phyloP scores from a whole-genome alignment of 495 filamentous ascomycete genomes.

The Lophium mytilinum region DNA sequence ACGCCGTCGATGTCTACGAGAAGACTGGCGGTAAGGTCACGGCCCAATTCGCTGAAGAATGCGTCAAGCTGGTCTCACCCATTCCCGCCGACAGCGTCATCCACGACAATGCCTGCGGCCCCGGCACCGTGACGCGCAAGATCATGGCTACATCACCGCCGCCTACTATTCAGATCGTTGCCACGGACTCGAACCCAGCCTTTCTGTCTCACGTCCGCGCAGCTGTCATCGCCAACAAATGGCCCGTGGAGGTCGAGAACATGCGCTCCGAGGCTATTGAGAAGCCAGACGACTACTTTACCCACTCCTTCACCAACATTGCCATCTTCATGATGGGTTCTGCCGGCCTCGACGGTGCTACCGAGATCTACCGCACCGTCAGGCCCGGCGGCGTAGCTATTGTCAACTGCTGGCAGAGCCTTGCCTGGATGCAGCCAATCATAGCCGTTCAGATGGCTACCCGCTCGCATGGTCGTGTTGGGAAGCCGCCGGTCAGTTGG shows the following conservation, averaged over 20 bases:
- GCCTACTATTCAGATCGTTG: slow-evolving; percentile 19
- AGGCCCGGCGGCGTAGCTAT: slow-evolving; percentile 24
- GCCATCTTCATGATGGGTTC: slow-evolving; percentile 21
- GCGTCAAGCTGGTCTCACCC: slow-evolving; percentile 1
- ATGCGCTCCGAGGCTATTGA: neutral
- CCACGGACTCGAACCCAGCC: slow-evolving; percentile 22
- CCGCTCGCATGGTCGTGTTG: slow-evolving; percentile 12
- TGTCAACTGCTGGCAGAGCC: slow-evolving; percentile 19
- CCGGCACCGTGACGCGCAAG: slow-evolving; percentile 16
- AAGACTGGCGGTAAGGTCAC: neutral
- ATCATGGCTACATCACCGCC: slow-evolving; percentile 16
- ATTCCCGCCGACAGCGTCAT: slow-evolving; percentile 6
- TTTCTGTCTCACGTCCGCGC: slow-evolving; percentile 15
- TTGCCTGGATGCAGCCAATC: slow-evolving; percentile 17
- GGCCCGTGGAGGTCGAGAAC: slow-evolving; percentile 10
- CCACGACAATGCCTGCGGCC: slow-evolving; percentile 32
- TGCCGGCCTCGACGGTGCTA: slow-evolving; percentile 22
- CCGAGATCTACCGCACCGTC: slow-evolving; percentile 28
- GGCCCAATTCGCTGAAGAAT: neutral
- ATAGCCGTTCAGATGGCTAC: slow-evolving; percentile 13
- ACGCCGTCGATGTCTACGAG: neutral
- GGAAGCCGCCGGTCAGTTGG: slow-evolving; percentile 8
- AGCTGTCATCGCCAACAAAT: slow-evolving; percentile 14
- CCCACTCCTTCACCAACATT: slow-evolving; percentile 34
- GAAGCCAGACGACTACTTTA: slow-evolving; percentile 28